Evolutionary conservation across 1,139 yeast species (phyloP).

Genomic region (Yamadazyma epiphylla): DNA sequence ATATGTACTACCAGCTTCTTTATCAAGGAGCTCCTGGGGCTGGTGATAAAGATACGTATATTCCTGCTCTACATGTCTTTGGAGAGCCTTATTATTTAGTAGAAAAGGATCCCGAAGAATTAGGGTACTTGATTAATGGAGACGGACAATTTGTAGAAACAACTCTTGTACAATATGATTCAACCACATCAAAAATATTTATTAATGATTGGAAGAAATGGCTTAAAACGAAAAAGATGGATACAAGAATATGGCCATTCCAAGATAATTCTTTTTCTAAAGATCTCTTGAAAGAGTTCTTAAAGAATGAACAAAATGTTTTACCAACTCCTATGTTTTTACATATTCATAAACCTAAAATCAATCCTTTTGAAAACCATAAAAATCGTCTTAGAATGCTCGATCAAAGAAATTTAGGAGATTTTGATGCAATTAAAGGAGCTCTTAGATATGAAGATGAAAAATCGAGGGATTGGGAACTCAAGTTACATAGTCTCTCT

Average conservation of each 20-base stretch:
- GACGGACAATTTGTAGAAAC: slow-evolving; percentile 23
- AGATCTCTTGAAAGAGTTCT: slow-evolving; percentile 19
- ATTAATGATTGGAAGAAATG: slow-evolving; percentile 26
- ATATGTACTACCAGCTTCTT: slow-evolving; percentile 27
- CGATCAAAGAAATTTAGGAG: slow-evolving; percentile 21
- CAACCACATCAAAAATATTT: slow-evolving; percentile 20
- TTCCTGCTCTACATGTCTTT: slow-evolving; percentile 36
- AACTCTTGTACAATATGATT: slow-evolving; percentile 32
- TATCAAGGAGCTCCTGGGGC: slow-evolving; percentile 37
- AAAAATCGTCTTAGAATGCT: slow-evolving; percentile 16
- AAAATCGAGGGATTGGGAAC: slow-evolving; percentile 26
- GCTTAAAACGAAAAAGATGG: slow-evolving; percentile 18
- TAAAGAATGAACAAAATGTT: slow-evolving; percentile 10
- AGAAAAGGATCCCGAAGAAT: slow-evolving; percentile 19
- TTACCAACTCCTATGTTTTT: slow-evolving; percentile 30
- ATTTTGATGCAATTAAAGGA: slow-evolving; percentile 11
- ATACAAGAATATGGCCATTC: slow-evolving; percentile 29
- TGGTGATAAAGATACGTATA: slow-evolving; percentile 38
- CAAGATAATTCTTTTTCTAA: slow-evolving; percentile 26
- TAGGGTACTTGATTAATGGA: slow-evolving; percentile 18
- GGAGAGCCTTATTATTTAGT: slow-evolving; percentile 31
- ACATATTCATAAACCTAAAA: slow-evolving; percentile 42
- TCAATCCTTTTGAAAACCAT: slow-evolving; percentile 27
- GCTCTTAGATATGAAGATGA: slow-evolving; percentile 14
- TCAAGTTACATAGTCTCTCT: slow-evolving; percentile 31